Evolutionary conservation across 2,329 filamentous ascomycete genomes (phyloP).

Genomic region (Paraconiothyrium sp.): DNA sequence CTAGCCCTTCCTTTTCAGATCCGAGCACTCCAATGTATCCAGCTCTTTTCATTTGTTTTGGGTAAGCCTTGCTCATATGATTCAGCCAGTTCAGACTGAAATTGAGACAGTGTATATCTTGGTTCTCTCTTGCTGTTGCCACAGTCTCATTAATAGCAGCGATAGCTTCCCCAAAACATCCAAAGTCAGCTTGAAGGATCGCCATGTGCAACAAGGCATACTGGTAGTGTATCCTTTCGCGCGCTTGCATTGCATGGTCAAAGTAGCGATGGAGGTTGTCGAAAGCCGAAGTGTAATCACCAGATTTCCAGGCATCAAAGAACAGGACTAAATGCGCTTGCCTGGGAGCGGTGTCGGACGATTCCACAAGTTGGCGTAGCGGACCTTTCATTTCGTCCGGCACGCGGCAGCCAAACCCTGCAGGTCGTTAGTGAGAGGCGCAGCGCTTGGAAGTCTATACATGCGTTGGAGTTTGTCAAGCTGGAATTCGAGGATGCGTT

Average conservation of each 20-base stretch:
- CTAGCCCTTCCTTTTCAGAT: constrained; percentile 80
- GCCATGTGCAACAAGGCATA: constrained; percentile 94
- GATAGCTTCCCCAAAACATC: constrained; percentile 88
- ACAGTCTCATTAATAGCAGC: constrained; percentile 95
- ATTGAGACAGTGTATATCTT: constrained; percentile 91
- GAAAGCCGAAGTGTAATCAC: constrained; percentile 89
- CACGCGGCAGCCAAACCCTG: constrained; percentile 80
- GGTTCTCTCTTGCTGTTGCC: constrained; percentile 90
- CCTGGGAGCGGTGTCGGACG: constrained; percentile 74
- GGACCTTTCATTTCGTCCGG: constrained; percentile 77
- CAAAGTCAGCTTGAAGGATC: constrained; percentile 94
- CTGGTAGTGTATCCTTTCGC: constrained; percentile 88
- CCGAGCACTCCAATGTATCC: constrained; percentile 78
- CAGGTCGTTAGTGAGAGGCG: constrained; percentile 6
- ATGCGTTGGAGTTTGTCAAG: constrained; percentile 85
- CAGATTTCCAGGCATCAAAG: constrained; percentile 89
- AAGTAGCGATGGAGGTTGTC: constrained; percentile 95
- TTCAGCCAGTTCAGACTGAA: constrained; percentile 97
- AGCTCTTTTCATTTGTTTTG: constrained; percentile 74
- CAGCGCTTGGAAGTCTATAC: constrained; percentile 27
- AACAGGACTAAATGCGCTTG: constrained; percentile 84
- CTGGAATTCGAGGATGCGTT: constrained; percentile 85
- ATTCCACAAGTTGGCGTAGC: constrained; percentile 73
- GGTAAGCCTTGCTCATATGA: constrained; percentile 88
- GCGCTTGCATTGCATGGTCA: constrained; percentile 90